phyloP scores from a whole-genome alignment of 192 early-diverging fungal genomes.

The Helicostylum pulchrum region DNA sequence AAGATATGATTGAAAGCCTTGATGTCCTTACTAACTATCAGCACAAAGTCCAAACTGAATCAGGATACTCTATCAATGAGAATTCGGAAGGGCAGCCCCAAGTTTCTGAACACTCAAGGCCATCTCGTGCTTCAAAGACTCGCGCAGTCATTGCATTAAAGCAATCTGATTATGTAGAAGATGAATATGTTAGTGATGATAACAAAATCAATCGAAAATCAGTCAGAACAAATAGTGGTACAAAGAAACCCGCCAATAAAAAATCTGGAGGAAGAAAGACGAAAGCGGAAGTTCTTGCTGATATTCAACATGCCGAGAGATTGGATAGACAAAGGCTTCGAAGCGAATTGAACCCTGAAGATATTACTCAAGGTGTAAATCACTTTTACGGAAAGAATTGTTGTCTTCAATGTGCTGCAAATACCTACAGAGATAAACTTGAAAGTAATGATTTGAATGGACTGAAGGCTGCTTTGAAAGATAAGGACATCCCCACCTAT shows the following conservation, averaged over 20 bases:
- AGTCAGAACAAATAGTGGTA: not conserved
- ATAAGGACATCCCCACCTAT: constrained; percentile 4
- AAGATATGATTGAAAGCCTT: not conserved
- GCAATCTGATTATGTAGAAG: not conserved
- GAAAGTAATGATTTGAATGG: constrained; percentile 17
- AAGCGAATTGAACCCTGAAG: not conserved
- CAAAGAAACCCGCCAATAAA: not conserved
- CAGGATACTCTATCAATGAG: constrained; percentile 2
- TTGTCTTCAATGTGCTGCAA: constrained; percentile 42
- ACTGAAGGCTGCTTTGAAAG: constrained; percentile 5
- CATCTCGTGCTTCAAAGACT: constrained; percentile 8
- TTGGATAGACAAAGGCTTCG: not conserved
- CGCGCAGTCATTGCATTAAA: constrained; percentile 13
- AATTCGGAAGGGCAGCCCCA: no score
- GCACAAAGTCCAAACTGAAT: not conserved
- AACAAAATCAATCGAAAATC: not conserved
- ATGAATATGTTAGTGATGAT: not conserved
- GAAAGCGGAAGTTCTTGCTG: not conserved
- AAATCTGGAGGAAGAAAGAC: constrained; percentile 1
- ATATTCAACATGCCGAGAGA: not conserved
- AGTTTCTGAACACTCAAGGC: no score
- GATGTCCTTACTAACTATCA: not conserved
- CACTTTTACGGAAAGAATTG: constrained; percentile 26
- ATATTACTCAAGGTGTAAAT: not conserved
- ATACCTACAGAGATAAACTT: constrained; percentile 38